phyloP scores from a whole-genome alignment of 768 basidiomycete species.

The Lyophyllum atratum region DNA sequence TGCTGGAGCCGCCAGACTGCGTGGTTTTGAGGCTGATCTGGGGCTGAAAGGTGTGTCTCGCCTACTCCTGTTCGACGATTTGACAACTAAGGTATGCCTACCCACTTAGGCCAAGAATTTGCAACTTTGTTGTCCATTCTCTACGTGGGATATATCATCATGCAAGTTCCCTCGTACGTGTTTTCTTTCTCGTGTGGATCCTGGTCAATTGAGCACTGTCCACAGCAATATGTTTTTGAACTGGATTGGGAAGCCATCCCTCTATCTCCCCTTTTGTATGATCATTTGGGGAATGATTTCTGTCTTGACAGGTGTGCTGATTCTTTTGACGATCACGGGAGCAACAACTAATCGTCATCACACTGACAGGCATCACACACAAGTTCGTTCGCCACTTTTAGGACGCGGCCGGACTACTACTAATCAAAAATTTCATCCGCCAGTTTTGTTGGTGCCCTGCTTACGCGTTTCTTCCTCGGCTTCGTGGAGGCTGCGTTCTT shows the following conservation, averaged over 20 bases:
- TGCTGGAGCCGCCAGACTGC: constrained; percentile 63
- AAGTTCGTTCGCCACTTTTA: constrained; percentile 15
- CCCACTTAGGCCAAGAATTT: constrained; percentile 44
- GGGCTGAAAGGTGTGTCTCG: constrained; percentile 43
- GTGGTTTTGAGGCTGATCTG: constrained; percentile 66
- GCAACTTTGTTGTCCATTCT: constrained; percentile 60
- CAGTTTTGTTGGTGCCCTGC: constrained; percentile 65
- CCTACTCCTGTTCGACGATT: no score
- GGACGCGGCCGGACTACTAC: neutral
- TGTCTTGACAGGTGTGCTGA: constrained; percentile 44
- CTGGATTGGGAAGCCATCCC: constrained; percentile 60
- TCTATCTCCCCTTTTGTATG: constrained; percentile 66
- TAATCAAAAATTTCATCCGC: neutral
- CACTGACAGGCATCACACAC: constrained; percentile 12
- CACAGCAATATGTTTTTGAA: constrained; percentile 70
- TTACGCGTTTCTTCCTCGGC: constrained; percentile 77
- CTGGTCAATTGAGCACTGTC: neutral
- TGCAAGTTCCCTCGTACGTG: constrained; percentile 73
- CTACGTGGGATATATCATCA: constrained; percentile 68
- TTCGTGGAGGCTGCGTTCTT: constrained; percentile 75
- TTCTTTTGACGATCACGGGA: neutral
- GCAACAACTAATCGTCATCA: neutral
- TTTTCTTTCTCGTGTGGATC: neutral
- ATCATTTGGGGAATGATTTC: constrained; percentile 64
- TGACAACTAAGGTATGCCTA: neutral